Conservation (phyloP, 1,284 basidiomycete genomes). For the Ustilago xerochloae region DNA sequence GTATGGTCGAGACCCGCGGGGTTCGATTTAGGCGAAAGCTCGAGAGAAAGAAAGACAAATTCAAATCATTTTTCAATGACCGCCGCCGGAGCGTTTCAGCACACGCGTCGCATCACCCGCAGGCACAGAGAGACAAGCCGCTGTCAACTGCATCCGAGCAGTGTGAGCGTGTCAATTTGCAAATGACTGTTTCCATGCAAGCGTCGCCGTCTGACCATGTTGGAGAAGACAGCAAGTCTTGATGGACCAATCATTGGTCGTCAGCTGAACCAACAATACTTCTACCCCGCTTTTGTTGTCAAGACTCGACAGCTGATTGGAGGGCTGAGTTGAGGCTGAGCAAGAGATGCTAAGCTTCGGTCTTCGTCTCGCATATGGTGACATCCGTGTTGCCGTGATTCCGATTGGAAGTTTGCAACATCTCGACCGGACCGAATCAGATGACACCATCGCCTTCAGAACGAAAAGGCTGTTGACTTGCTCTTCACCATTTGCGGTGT, state of each 20-base stretch:
- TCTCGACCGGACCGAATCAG: neutral
- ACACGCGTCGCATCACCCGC: conserved; percentile 4
- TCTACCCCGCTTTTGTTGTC: neutral
- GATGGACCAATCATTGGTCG: neutral
- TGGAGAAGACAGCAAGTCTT: too few relatives aligned
- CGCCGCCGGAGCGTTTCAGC: conserved; percentile 8
- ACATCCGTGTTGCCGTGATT: neutral
- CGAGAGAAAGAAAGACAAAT: neutral
- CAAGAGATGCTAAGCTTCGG: neutral
- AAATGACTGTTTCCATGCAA: neutral
- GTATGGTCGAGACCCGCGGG: neutral
- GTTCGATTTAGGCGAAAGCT: neutral
- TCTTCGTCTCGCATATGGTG: neutral
- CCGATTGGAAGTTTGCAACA: neutral
- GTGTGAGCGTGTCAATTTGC: conserved; percentile 1
- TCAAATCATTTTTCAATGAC: conserved; percentile 12
- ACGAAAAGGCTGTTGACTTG: neutral
- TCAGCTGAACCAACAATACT: neutral
- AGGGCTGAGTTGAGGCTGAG: too few relatives aligned
- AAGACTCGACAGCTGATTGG: neutral
- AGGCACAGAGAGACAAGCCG: neutral
- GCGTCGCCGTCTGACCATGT: neutral
- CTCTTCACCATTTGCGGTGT: neutral
- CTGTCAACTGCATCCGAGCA: conserved; percentile 14
- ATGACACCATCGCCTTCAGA: too few relatives aligned